phyloP scores from a whole-genome alignment of 1,139 yeast species.

The Torulaspora globosa region DNA sequence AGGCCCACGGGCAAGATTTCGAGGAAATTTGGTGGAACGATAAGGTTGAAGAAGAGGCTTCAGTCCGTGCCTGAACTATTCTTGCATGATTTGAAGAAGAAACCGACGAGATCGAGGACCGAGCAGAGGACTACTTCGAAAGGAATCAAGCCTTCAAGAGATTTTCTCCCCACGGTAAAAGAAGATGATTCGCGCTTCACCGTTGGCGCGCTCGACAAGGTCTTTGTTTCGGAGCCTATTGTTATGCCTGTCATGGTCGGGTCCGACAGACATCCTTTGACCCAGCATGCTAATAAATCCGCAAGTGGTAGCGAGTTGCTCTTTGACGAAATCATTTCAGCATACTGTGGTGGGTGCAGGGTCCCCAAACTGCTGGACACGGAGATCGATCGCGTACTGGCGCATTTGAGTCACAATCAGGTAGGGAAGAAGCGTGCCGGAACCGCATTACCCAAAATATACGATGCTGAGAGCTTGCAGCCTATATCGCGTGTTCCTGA shows the following conservation, averaged over 20 bases:
- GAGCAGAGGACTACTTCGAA: not conserved
- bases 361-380: slow-evolving; percentile 8
- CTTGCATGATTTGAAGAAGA: slow-evolving; percentile 25
- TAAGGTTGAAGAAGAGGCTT: slow-evolving; percentile 29
- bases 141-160: slow-evolving; percentile 1
- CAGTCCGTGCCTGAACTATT: slow-evolving; percentile 35
- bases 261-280: not conserved
- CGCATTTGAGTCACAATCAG: slow-evolving; percentile 17
- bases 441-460: not conserved
- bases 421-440: not conserved
- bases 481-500: slow-evolving; percentile 1
- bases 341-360: slow-evolving; percentile 16
- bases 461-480: slow-evolving; percentile 2
- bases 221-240: slow-evolving; percentile 8
- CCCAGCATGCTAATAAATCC: slow-evolving; percentile 1
- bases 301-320: slow-evolving; percentile 25
- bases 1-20: slow-evolving; percentile 16
- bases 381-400: slow-evolving; percentile 23
- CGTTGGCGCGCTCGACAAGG: not conserved
- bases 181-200: slow-evolving; percentile 1
- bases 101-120: slow-evolving; percentile 6
- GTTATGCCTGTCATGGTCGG: slow-evolving; percentile 5
- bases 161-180: slow-evolving; percentile 2
- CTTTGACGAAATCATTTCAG: slow-evolving; percentile 29
- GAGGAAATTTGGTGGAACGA: slow-evolving; percentile 31